phyloP scores from a whole-genome alignment of 164 flowering plant species.

The Magnolia changhungtana region DNA sequence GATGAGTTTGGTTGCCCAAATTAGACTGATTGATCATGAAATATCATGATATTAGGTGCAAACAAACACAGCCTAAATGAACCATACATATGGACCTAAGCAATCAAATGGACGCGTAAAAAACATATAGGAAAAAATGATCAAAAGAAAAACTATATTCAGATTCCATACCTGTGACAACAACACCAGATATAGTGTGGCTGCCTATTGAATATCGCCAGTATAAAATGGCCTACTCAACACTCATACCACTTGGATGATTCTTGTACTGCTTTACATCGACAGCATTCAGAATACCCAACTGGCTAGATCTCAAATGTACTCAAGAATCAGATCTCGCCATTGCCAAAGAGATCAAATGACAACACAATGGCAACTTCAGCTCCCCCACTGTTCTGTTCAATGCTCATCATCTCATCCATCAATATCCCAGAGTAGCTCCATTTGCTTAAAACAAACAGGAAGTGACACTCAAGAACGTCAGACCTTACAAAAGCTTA shows the following conservation, averaged over 20 bases:
- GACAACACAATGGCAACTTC: conserved; percentile 30
- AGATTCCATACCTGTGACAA: conserved; percentile 12
- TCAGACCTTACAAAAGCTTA: conserved; percentile 1
- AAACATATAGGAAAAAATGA: no score
- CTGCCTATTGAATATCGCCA: conserved; percentile 5
- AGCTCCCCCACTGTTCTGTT: conserved; percentile 35
- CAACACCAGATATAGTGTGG: conserved; percentile 8
- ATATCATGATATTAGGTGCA: no score
- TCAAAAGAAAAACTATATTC: no score
- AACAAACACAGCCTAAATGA: no score
- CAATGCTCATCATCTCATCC: conserved; percentile 21
- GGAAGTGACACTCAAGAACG: conserved; percentile 2
- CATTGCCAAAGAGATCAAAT: conserved; percentile 18
- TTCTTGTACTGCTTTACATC: conserved; percentile 4
- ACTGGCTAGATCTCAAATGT: conserved; percentile 23
- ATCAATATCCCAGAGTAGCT: conserved; percentile 11
- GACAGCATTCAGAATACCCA: conserved; percentile 21
- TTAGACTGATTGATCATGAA: no score
- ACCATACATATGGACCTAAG: no score
- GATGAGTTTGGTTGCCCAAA: background rate
- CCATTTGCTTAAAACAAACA: conserved; percentile 10
- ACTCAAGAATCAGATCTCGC: conserved; percentile 15
- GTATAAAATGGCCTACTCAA: conserved; percentile 2
- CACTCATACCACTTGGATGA: conserved; percentile 10
- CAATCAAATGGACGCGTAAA: no score